A percentile compares a stretch with the other conserved stretches of the same genome.
Conservation (phyloP, 257 asterid genomes). For the Nyctanthes arbortristis region DNA sequence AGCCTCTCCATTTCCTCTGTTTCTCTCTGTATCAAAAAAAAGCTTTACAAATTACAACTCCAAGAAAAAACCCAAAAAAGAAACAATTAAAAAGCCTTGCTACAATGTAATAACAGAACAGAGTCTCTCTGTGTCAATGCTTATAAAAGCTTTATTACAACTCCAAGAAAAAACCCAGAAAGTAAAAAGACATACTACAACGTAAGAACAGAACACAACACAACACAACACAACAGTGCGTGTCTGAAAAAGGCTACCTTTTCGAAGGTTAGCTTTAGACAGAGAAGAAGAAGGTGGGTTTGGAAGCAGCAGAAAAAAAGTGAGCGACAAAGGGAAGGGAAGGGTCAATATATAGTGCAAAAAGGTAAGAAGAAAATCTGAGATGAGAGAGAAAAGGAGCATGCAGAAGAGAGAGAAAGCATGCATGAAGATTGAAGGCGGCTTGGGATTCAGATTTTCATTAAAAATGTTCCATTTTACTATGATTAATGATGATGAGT, state of each 20-base stretch:
- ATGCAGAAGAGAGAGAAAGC: conserved; percentile 47
- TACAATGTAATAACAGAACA: background rate
- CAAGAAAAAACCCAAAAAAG: background rate
- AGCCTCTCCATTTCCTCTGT: conserved; percentile 64
- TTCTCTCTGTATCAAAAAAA: background rate
- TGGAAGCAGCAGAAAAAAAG: too few relatives aligned
- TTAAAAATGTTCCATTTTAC: conserved; percentile 32
- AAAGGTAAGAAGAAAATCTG: conserved; percentile 33
- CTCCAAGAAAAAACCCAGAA: background rate
- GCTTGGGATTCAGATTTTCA: too few relatives aligned
- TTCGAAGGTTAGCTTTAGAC: conserved; percentile 27
- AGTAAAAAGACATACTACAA: background rate
- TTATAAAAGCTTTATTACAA: background rate
- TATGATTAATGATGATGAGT: conserved; percentile 41
- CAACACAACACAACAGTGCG: background rate
- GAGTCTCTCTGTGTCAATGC: background rate
- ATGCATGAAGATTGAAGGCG: conserved; percentile 77
- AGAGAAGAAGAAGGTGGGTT: too few relatives aligned
- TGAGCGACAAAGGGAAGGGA: conserved; percentile 32
- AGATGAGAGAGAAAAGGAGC: too few relatives aligned
- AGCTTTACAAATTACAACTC: too few relatives aligned
- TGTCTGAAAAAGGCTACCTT: conserved; percentile 71
- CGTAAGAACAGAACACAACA: conserved; percentile 1
- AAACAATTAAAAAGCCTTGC: background rate
- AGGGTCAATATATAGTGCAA: conserved; percentile 52